Evolutionary conservation across 306 rosid genomes (phyloP).

Genomic region (Ceratonia siliqua): DNA sequence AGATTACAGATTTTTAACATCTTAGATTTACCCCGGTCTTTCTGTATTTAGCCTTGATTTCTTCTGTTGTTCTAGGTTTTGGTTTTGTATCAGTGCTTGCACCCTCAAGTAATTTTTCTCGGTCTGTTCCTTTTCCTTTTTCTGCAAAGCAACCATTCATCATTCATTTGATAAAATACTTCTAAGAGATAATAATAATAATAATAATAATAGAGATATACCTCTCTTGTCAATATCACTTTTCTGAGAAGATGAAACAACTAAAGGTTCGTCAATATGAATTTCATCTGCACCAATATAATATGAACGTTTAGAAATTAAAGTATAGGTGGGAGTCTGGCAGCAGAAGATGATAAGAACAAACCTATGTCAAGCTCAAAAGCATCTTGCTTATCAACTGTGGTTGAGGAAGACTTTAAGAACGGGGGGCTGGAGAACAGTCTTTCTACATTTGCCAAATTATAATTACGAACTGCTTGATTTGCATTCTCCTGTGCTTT

Average conservation of each 20-base stretch:
- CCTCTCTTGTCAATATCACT: constrained; percentile 59
- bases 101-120: constrained; percentile 60
- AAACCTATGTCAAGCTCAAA: constrained; percentile 69
- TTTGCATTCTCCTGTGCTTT: constrained; percentile 39
- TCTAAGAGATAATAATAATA: constrained; percentile 28
- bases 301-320: constrained; percentile 29
- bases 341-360: constrained; percentile 31
- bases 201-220: constrained; percentile 34
- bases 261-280: constrained; percentile 57
- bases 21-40: constrained; percentile 51
- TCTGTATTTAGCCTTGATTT: constrained; percentile 87
- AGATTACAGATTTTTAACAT: constrained; percentile 27
- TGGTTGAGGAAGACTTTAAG: constrained; percentile 58
- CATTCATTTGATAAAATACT: constrained; percentile 23
- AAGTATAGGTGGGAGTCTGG: constrained; percentile 2
- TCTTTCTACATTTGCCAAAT: constrained; percentile 51
- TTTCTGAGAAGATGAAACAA: constrained; percentile 38
- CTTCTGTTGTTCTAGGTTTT: constrained; percentile 71
- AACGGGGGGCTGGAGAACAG: constrained; percentile 83
- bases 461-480: constrained; percentile 34
- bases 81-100: constrained; percentile 52
- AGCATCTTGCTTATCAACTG: constrained; percentile 42
- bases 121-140: constrained; percentile 57
- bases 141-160: constrained; percentile 46
- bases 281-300: constrained; percentile 66